Evolutionary conservation across 805 yeast genomes (phyloP).

Genomic region (Lachancea sp.): DNA sequence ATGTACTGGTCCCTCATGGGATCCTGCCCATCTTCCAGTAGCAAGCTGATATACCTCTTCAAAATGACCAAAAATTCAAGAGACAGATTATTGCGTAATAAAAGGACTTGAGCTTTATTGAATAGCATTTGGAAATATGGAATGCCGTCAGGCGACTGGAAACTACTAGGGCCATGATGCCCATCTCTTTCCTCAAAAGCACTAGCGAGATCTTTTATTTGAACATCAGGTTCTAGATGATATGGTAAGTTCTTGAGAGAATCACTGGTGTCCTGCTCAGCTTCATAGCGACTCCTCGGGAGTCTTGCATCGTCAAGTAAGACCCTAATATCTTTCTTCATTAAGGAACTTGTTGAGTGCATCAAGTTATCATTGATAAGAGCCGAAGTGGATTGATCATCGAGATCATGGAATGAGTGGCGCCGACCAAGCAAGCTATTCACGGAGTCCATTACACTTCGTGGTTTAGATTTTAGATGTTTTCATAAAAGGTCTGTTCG

Average conservation of each 20-base stretch:
- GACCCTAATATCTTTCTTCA: constrained; percentile 14
- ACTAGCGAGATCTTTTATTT: neutral
- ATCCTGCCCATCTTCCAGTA: constrained; percentile 16
- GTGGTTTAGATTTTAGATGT: neutral
- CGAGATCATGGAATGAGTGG: neutral
- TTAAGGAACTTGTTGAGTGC: constrained; percentile 20
- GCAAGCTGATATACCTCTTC: constrained; percentile 16
- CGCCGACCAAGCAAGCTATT: neutral
- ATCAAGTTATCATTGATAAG: constrained; percentile 12
- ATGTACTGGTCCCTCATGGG: constrained; percentile 23
- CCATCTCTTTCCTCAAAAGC: neutral
- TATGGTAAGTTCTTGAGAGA: neutral
- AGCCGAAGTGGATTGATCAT: constrained; percentile 13
- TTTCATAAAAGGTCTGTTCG: constrained; percentile 1
- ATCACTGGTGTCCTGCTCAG: neutral
- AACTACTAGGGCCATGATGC: neutral
- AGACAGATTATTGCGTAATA: constrained; percentile 22
- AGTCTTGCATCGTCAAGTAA: constrained; percentile 7
- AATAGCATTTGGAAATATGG: constrained; percentile 16
- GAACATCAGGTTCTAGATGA: neutral
- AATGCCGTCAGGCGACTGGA: constrained; percentile 1
- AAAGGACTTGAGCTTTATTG: constrained; percentile 23
- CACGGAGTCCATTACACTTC: neutral
- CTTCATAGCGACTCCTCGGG: neutral
- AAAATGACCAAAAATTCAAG: constrained; percentile 25